phyloP scores from a whole-genome alignment of 352 stramenopile genomes.

The Albugo candida region DNA sequence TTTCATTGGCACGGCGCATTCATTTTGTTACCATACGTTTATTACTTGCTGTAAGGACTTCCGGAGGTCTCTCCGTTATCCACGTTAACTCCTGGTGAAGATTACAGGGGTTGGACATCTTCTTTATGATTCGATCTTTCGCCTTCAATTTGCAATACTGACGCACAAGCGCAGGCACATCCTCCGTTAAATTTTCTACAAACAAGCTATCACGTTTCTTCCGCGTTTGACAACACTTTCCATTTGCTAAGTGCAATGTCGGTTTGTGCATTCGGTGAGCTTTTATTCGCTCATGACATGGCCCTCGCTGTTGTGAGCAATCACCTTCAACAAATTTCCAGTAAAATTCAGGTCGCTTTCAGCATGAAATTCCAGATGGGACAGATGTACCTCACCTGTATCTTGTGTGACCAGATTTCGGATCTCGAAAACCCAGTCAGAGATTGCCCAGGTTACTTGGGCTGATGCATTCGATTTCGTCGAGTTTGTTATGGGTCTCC shows the following conservation, averaged over 20 bases:
- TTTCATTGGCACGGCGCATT: too few relatives aligned
- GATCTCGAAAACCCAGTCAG: background rate
- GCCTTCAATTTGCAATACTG: background rate
- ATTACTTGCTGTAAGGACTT: too few relatives aligned
- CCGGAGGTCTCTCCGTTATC: too few relatives aligned
- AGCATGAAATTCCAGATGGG: background rate
- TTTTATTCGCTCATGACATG: background rate
- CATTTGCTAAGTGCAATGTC: conserved; percentile 5
- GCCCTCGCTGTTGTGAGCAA: background rate
- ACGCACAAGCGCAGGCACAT: conserved; percentile 8
- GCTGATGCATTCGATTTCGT: background rate
- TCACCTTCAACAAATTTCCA: conserved; percentile 1
- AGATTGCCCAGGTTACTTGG: background rate
- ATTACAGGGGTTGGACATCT: background rate
- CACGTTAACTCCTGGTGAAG: too few relatives aligned
- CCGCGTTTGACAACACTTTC: conserved; percentile 7
- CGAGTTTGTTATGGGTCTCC: background rate
- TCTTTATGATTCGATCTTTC: background rate
- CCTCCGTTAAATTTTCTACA: conserved; percentile 4
- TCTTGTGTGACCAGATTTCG: background rate
- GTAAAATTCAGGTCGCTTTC: background rate
- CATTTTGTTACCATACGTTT: too few relatives aligned
- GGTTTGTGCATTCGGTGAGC: background rate
- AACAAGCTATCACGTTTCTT: conserved; percentile 10
- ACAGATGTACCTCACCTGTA: background rate